Evolutionary conservation across 2,329 filamentous ascomycete species (phyloP).

Genomic region (Arthrinium puccinioides): DNA sequence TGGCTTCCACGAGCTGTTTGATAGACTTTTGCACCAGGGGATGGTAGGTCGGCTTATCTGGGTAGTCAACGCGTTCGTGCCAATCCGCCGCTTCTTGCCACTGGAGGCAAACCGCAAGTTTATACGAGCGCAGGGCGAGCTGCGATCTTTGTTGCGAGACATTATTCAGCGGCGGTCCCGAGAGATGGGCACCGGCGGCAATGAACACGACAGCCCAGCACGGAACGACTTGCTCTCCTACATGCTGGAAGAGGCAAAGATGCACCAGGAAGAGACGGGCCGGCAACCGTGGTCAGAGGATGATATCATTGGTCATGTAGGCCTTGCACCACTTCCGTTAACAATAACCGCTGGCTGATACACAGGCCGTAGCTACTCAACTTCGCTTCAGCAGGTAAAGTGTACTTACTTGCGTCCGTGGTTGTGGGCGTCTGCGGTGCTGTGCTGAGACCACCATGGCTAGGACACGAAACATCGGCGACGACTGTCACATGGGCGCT

Average conservation of each 20-base stretch:
- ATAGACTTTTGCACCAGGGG: conserved; percentile 22
- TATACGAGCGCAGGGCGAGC: conserved; percentile 21
- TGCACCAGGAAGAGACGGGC: conserved; percentile 12
- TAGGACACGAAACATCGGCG: conserved; percentile 28
- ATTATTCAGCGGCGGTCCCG: conserved; percentile 19
- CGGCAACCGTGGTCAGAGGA: conserved; percentile 21
- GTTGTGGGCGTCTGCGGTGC: conserved; percentile 5
- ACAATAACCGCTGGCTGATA: not conserved
- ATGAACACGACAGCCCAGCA: conserved; percentile 12
- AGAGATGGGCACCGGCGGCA: too few species aligned
- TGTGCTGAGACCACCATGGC: not conserved
- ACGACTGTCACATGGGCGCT: conserved; percentile 24
- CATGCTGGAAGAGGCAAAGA: conserved; percentile 20
- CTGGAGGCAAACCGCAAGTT: conserved; percentile 30
- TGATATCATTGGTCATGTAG: conserved; percentile 23
- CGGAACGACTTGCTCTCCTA: conserved; percentile 20
- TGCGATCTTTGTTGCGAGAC: conserved; percentile 25
- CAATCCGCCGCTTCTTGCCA: conserved; percentile 27
- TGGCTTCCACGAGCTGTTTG: conserved; percentile 22
- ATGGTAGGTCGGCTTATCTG: not conserved
- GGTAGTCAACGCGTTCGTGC: conserved; percentile 19
- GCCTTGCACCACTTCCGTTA: not conserved
- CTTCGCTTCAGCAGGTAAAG: conserved; percentile 13
- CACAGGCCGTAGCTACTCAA: conserved; percentile 9
- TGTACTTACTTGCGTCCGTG: conserved; percentile 16